Base-by-base conservation (phyloP, 2,329 filamentous ascomycete species). In the Aspergillus eucalypticola region DNA sequence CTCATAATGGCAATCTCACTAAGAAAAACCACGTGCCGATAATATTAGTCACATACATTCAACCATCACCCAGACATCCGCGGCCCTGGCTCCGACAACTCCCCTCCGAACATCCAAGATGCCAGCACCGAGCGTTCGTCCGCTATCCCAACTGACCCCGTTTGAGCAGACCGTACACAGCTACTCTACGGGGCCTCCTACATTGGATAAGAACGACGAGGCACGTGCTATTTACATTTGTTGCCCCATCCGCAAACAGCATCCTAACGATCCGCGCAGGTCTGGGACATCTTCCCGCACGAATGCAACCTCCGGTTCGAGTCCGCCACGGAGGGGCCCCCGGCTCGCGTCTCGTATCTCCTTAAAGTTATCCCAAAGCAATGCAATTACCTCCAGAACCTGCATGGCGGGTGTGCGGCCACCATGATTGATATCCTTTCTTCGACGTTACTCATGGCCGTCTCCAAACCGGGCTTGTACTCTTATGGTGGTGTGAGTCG, bases 321-420 rank as follows among this genome's bases (percentile, higher is more conserved):
- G 62, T 75, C 74, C 58, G 76, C 76, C 44, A 71, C 67, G 23
- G 64, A 60, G 15, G 72, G 72, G 5, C 74, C 76, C 15, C 71
- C 73, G 15, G 65, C 73, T 21, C 70, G 68, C 38, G 73, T 71
- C 55, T 70, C 71, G 5, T 79, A 71, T 56, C 69, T 71, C 5
- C 63, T 76, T 38, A 74, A 64, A 67, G 96, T 98, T 75, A 96
- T 93, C 35, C 87, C 90, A 17, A 91, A 96, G 71, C 81, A 98
- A 69, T 96, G 93, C 61, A 99, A 98, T 81, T 85, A 90, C 64
- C 78, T 97, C 70, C 94, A 93, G 42, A 98, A 96, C 75, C 80
- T 98, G 70, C 95, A 96, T 75, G 92, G 90, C n/a, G 95, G 95
- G 17, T 88, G 86, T 63, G 81, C 85, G 0, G 84, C 89, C 2